Evolutionary conservation across 2,329 filamentous ascomycete species (phyloP).

Genomic region (Pseudogymnoascus sp.): DNA sequence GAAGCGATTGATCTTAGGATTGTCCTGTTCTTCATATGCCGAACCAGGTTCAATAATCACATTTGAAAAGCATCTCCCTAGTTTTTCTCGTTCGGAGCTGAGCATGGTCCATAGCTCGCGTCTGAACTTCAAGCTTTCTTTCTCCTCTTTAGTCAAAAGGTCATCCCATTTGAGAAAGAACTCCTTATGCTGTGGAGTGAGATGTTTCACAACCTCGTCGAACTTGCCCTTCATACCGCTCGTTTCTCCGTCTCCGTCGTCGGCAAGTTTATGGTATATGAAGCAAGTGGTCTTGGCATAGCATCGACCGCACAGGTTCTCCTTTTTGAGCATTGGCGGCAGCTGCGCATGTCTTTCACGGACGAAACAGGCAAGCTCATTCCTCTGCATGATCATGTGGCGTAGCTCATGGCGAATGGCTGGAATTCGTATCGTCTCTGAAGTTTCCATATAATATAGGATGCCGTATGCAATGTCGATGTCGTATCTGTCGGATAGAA

Average conservation of each 20-base stretch:
- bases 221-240: constrained; percentile 79
- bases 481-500: constrained; percentile 92
- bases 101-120: constrained; percentile 95
- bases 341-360: constrained; percentile 71
- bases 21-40: constrained; percentile 58
- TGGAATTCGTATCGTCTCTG: constrained; percentile 76
- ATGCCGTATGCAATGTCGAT: constrained; percentile 84
- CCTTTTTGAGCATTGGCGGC: constrained; percentile 76
- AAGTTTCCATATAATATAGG: constrained; percentile 90
- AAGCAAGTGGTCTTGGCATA: constrained; percentile 90
- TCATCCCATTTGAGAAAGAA: constrained; percentile 96
- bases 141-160: constrained; percentile 88
- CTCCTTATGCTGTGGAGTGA: constrained; percentile 64
- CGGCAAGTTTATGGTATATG: constrained; percentile 83
- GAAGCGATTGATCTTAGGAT: constrained; percentile 83
- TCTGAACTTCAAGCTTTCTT: constrained; percentile 76
- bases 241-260: constrained; percentile 71
- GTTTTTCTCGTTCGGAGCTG: constrained; percentile 76
- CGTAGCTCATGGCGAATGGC: constrained; percentile 80
- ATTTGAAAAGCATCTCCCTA: constrained; percentile 83
- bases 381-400: constrained; percentile 95
- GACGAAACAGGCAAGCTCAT: constrained; percentile 77
- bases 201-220: constrained; percentile 67
- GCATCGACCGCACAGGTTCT: constrained; percentile 75
- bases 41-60: constrained; percentile 77